phyloP scores from a whole-genome alignment of 305 asterid genomes.

The Fraxinus nigra region DNA sequence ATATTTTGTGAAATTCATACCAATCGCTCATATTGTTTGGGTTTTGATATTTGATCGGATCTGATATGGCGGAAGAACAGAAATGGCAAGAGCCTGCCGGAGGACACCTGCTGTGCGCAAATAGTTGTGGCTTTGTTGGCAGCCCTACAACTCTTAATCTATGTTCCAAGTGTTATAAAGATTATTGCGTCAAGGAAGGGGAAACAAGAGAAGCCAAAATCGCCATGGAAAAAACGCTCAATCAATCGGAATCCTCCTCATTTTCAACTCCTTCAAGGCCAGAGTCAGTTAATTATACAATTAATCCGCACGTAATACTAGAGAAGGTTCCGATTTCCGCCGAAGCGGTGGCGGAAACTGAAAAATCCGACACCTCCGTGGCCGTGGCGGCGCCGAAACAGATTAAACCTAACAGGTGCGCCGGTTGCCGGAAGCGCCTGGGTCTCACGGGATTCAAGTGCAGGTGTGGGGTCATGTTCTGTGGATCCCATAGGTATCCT shows the following conservation, averaged over 20 bases:
- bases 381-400: constrained; percentile 1
- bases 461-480: constrained; percentile 48
- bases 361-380: not conserved
- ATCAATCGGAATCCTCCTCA: constrained; percentile 12
- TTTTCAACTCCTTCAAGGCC: not conserved
- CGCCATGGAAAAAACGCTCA: constrained; percentile 30
- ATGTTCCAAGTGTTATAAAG: constrained; percentile 54
- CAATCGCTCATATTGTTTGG: constrained; percentile 26
- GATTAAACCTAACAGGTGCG: constrained; percentile 33
- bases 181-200: constrained; percentile 32
- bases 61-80: constrained; percentile 54
- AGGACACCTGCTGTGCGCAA: constrained; percentile 44
- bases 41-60: not conserved
- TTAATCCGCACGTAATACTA: not conserved
- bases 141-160: constrained; percentile 44
- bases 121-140: constrained; percentile 53
- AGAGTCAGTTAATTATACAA: not conserved
- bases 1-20: constrained; percentile 14
- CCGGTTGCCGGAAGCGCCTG: constrained; percentile 43
- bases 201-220: constrained; percentile 31
- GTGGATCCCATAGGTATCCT: constrained; percentile 58
- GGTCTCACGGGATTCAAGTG: constrained; percentile 56
- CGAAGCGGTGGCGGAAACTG: not conserved
- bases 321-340: not conserved
- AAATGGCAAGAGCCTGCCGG: constrained; percentile 41